phyloP scores from a whole-genome alignment of 78 protist species.

The Cyanophora paradoxa region DNA sequence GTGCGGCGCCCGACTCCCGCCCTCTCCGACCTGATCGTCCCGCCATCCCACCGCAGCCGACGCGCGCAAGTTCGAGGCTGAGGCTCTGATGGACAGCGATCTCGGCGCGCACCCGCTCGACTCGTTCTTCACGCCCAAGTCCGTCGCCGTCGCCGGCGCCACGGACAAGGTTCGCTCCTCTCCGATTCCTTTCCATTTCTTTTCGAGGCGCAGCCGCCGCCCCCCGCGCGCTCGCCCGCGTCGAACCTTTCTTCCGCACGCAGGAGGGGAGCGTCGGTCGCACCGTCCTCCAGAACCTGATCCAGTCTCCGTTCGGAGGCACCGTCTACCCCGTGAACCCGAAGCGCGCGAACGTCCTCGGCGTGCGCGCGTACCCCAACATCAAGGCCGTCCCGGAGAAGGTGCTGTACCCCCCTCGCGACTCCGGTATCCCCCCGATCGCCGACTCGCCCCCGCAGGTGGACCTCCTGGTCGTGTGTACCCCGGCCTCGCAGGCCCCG shows the following conservation, averaged over 20 bases:
- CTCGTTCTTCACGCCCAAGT: slow-evolving; percentile 9
- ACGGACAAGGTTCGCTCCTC: slow-evolving; percentile 5
- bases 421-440: no score
- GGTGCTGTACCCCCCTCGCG: no score
- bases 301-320: slow-evolving; percentile 15
- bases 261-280: slow-evolving; percentile 34
- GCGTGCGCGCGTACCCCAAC: neutral
- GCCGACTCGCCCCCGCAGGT: no score
- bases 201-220: no score
- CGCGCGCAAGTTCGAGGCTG: no score
- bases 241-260: no score
- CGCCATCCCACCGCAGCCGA: no score
- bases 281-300: slow-evolving; percentile 8
- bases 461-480: slow-evolving; percentile 17
- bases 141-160: slow-evolving; percentile 42
- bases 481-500: slow-evolving; percentile 14
- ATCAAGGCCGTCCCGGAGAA: slow-evolving; percentile 10
- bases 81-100: no score
- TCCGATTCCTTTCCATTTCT: no score
- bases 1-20: no score
- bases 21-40: no score
- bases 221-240: no score
- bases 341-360: neutral
- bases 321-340: slow-evolving; percentile 38
- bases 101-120: neutral